Percentiles rank a stretch among this genome's conserved stretches.
Conservation (phyloP, 1,284 basidiomycete genomes). For the Megacollybia platyphylla region DNA sequence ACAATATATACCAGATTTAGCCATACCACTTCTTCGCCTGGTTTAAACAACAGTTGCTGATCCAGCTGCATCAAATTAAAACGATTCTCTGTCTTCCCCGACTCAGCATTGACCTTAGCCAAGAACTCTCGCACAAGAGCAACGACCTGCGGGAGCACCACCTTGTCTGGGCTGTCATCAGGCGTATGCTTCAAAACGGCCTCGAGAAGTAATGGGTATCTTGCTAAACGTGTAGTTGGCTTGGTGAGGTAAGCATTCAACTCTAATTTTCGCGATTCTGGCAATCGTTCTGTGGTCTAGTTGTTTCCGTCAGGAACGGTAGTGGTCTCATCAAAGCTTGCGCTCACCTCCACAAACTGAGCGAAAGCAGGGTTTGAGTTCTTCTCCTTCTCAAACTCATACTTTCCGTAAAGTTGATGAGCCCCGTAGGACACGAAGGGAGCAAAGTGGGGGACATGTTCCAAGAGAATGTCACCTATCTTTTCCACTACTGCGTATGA, state of each 20-base stretch:
- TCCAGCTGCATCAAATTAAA: constrained; percentile 89
- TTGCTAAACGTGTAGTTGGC: constrained; percentile 91
- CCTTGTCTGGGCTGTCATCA: constrained; percentile 85
- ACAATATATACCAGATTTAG: constrained; percentile 15
- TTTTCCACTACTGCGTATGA: constrained; percentile 85
- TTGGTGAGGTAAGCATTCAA: constrained; percentile 98
- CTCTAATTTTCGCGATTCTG: constrained; percentile 93
- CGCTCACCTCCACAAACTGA: constrained; percentile 83
- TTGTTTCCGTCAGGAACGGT: neutral
- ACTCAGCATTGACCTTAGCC: constrained; percentile 82
- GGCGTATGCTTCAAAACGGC: constrained; percentile 91
- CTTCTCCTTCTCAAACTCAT: constrained; percentile 99
- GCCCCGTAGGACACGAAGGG: constrained; percentile 95
- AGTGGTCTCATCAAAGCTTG: constrained; percentile 2
- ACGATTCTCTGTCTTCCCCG: constrained; percentile 85
- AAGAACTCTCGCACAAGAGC: constrained; percentile 77
- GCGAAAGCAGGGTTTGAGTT: constrained; percentile 87
- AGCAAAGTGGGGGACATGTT: constrained; percentile 78
- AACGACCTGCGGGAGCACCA: constrained; percentile 69
- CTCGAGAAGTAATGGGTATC: constrained; percentile 90
- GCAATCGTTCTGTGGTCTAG: constrained; percentile 81
- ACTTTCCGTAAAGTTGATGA: constrained; percentile 96
- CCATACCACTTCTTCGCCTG: constrained; percentile 69
- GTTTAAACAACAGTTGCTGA: constrained; percentile 77
- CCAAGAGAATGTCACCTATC: constrained; percentile 87